phyloP scores from a whole-genome alignment of 2,329 filamentous ascomycete genomes.

The Coniochaeta hoffmannii region DNA sequence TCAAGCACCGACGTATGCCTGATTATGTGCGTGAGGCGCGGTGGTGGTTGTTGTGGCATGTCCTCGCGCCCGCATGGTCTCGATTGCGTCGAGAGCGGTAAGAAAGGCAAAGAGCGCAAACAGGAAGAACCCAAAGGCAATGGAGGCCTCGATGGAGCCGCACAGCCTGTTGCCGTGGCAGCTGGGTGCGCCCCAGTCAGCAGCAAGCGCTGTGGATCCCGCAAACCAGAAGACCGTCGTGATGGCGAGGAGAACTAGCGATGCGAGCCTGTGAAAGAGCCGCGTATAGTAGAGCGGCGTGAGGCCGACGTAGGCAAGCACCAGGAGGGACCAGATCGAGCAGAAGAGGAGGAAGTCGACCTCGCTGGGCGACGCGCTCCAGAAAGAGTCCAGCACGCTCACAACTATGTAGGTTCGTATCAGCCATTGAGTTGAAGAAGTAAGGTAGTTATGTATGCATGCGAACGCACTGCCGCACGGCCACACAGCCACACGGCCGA shows the following conservation, averaged over 20 bases:
- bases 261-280: conserved; percentile 55
- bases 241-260: conserved; percentile 60
- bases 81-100: conserved; percentile 37
- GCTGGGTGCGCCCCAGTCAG: conserved; percentile 49
- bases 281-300: conserved; percentile 55
- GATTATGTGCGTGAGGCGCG: conserved; percentile 9
- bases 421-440: not conserved
- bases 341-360: conserved; percentile 77
- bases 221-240: conserved; percentile 89
- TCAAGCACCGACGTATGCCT: conserved; percentile 13
- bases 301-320: conserved; percentile 62
- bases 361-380: conserved; percentile 38
- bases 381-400: conserved; percentile 34
- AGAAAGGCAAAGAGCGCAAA: conserved; percentile 46
- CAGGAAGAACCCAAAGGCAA: conserved; percentile 59
- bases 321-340: conserved; percentile 66
- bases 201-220: conserved; percentile 71
- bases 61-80: conserved; percentile 33
- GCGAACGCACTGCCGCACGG: not conserved
- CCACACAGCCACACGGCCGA: not conserved
- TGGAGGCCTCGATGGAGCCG: conserved; percentile 52
- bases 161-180: conserved; percentile 49
- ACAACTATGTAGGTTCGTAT: conserved; percentile 39
- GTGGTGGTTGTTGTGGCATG: conserved; percentile 20
- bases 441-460: not conserved